Base-by-base conservation (phyloP, 2,329 filamentous ascomycete genomes). In the Fusarium citri region DNA sequence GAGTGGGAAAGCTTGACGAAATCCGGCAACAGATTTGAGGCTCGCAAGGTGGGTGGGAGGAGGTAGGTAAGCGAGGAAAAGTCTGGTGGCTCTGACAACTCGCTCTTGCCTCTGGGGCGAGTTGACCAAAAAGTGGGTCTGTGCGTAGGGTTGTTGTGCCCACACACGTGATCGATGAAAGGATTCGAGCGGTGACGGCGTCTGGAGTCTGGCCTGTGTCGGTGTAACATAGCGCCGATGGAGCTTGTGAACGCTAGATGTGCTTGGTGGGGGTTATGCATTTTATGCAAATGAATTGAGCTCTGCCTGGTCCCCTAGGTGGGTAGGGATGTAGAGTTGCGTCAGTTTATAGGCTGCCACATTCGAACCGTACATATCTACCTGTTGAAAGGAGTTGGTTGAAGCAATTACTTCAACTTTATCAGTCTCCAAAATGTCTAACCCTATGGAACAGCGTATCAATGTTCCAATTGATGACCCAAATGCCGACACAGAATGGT, bases 401-500 rank as follows among this genome's bases (percentile, higher is more conserved):
- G 37, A 25, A 60, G 47, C 9, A 47, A 9, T 28, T 23, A 22
- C 12, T 28, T 37, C 23, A 28, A 26, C 42, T 20, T n/a, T 26
- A 40, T 16, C 55, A 18, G 28, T 4, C 31, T 18, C 46, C 66
- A 78, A 31, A 55, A 91, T 91, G 89, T 87, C 88, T 20, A 87
- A 88, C 31, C 88, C 89, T 37, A 76, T 81, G 72, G 89, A 91
- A 56, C 87, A 91, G 76, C 84, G 89, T 48, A 89, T 91, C 72
- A 86, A 86, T 76, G 96, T 99, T 64, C 94, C 94, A 46, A 92
- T 99, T 72, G 94, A 97, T 78, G 91, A 98, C 78, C 95, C 95
- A 31, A 97, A 98, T 78, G 96, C 94, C 68, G 96, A 99, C 79
- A 99, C 96, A 69, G 96, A 99, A 91, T 99, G 96, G 96, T 76